Percentiles rank a stretch among this genome's conserved stretches.
phyloP scores from a whole-genome alignment of 176 grass and related monocot genomes.

The Poa pratensis region DNA sequence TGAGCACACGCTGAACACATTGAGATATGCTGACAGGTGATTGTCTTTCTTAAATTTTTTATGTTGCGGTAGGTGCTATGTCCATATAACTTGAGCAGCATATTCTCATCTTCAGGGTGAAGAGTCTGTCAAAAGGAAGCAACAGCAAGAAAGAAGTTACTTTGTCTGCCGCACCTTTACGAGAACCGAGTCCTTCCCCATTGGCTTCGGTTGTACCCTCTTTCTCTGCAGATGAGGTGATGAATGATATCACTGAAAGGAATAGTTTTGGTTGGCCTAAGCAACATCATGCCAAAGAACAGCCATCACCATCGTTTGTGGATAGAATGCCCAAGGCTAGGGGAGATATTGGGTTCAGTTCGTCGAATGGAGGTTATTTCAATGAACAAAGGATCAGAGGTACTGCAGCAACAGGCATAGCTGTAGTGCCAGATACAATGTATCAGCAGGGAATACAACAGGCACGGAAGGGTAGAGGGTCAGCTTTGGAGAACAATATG shows the following conservation, averaged over 20 bases:
- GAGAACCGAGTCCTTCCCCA: constrained; percentile 67
- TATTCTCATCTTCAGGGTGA: constrained; percentile 68
- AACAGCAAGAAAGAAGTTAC: constrained; percentile 75
- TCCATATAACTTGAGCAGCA: constrained; percentile 26
- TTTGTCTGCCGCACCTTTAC: constrained; percentile 47
- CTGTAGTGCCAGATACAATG: constrained; percentile 63
- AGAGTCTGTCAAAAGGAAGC: constrained; percentile 88
- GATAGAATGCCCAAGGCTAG: constrained; percentile 54
- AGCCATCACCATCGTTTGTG: constrained; percentile 35
- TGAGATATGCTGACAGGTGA: constrained; percentile 99
- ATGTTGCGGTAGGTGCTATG: constrained; percentile 27
- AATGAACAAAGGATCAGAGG: constrained; percentile 56
- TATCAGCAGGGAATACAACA: constrained; percentile 57
- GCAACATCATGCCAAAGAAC: constrained; percentile 57
- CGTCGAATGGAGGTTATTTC: constrained; percentile 41
- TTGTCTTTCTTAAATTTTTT: constrained; percentile 23
- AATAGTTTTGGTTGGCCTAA: constrained; percentile 72
- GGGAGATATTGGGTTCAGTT: constrained; percentile 39
- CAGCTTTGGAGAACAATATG: constrained; percentile 36
- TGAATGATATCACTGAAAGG: constrained; percentile 61
- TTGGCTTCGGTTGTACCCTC: constrained; percentile 55
- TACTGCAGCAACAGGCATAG: constrained; percentile 26
- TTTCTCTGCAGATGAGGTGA: constrained; percentile 54
- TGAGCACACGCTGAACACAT: constrained; percentile 96
- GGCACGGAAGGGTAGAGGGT: constrained; percentile 50